These are phyloP conservation scores for Schizosaccharomyces cryophilus DNA, from an alignment of 805 yeast species.

Conservation along the genomic window DNA sequence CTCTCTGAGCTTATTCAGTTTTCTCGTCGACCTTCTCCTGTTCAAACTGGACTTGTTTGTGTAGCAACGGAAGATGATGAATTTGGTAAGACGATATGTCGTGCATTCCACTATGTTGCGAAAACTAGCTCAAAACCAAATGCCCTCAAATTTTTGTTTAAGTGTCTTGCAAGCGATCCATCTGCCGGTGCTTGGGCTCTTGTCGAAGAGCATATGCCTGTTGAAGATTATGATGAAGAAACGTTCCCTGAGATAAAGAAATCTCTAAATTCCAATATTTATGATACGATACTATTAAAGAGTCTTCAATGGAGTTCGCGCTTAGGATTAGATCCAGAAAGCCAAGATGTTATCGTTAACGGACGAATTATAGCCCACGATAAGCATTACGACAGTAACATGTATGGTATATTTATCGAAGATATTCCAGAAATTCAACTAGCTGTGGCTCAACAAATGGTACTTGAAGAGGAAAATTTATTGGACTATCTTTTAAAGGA, in stretches of 20 bases:
- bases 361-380: constrained; percentile 39
- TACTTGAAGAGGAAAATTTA: constrained; percentile 12
- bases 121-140: constrained; percentile 8
- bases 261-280: not conserved
- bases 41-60: constrained; percentile 70
- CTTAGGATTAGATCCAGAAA: constrained; percentile 19
- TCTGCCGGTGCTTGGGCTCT: not conserved
- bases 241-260: not conserved
- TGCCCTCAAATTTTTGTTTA: constrained; percentile 5
- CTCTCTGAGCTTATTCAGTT: constrained; percentile 17
- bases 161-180: not conserved
- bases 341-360: constrained; percentile 36
- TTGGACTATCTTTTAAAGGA: constrained; percentile 20
- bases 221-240: not conserved
- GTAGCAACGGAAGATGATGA: constrained; percentile 13
- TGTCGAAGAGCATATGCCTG: not conserved
- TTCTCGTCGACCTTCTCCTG: constrained; percentile 32
- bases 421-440: constrained; percentile 22
- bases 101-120: constrained; percentile 7
- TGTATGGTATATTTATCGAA: constrained; percentile 15
- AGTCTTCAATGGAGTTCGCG: constrained; percentile 13
- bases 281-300: constrained; percentile 3
- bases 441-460: constrained; percentile 12
- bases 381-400: constrained; percentile 15
- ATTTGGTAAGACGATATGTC: constrained; percentile 6